Evolutionary conservation across 2,329 filamentous ascomycete species (phyloP), one percentile per base, ranked within the genome.

Genomic region (Talaromyces sp.): DNA sequence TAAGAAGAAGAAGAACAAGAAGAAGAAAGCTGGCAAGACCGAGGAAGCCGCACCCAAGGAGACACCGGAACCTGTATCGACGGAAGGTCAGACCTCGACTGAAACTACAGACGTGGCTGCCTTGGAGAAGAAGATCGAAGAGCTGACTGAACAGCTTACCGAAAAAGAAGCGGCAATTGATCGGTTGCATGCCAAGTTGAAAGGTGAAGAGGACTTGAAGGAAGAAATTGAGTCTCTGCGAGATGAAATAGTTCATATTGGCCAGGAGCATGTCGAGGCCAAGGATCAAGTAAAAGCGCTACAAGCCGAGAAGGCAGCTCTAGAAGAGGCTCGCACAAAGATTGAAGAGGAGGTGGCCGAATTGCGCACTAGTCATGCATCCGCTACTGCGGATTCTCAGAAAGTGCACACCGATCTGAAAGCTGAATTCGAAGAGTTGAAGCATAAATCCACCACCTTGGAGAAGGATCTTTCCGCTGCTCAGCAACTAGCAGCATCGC

Each of bases 1-100:
- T 60, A 93, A 91, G 75, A 95, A 90, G 74, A 92, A 89, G 73
- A 95, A 91, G 63, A 89, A 89, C 70, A 96, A 93, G 78, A 96
- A 95, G 81, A 89, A 87, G 74, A 93, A 92, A 78, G 84, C 83
- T 17, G 83, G 80, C 33, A 84, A 82, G 6, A 70, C 73, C 6
- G 73, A 78, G 8, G 72, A 75, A n/a, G 53, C 63, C 10, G 67
- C 70, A 61, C 54, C 66, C 55, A 56, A 63, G 7, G 63, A 64
- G 43, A 17, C 62, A 25, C 43, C 61, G 13, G 63, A 63, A 13
- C n/a, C n/a, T n/a, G 33, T 28, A 45, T 19, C 36, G 28, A 17
- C 40, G 5, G 62, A 52, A 7, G 54, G 63, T n/a, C n/a, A n/a
- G 19, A 31, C 63, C 5, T 65, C 66, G 17, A 66, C 72, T 10